Evolutionary conservation across 2,329 filamentous ascomycete species (phyloP), one percentile per base, ranked within the genome.

Genomic region (Fusarium zealandicum): DNA sequence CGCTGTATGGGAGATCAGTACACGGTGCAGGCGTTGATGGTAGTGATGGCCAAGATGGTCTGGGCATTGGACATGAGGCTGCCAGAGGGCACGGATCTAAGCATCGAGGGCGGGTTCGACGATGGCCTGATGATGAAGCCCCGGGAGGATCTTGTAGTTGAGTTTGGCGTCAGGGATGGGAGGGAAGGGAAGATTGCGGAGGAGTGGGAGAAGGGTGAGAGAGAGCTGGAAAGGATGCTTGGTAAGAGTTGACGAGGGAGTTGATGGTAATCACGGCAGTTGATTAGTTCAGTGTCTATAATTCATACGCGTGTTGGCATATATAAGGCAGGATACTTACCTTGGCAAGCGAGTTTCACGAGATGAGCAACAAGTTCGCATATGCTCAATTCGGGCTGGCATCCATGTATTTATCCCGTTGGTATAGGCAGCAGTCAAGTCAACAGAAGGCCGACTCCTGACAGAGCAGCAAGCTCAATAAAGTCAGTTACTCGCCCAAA

Each of bases 1-100:
- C 73, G 78, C 25, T 82, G 80, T 54, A 73, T 75, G 2, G 80
- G 81, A 0, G 76, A 79, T 12, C 75, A 81, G 41, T 74, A 83
- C 16, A 78, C 78, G 3, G 76, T 80, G 59, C 75, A 76, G 25
- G 78, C 73, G 25, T 59, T 82, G 25, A 66, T 76, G 43, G 41
- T 76, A 2, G 68, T 68, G 3, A 65, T 76, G 37, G 67, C 77
- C 2, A 76, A 77, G 51, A 38, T 78, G 10, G 56, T 84, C 0
- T 85, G 81, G 82, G 78, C 75, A 2, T 80, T 82, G 38, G 67
- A 77, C 4, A 68, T 76, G 32, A 44, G 60, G 2, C 53, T 68
- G 2, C 59, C 57, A 13, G 50, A 51, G 14, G 42, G 49, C 18
- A 45, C 71, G 28, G 69, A 72, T 28, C 42, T 61, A 22, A 61